Evolutionary conservation across 441 rosid genomes (phyloP).

Genomic region (Hura crepitans): DNA sequence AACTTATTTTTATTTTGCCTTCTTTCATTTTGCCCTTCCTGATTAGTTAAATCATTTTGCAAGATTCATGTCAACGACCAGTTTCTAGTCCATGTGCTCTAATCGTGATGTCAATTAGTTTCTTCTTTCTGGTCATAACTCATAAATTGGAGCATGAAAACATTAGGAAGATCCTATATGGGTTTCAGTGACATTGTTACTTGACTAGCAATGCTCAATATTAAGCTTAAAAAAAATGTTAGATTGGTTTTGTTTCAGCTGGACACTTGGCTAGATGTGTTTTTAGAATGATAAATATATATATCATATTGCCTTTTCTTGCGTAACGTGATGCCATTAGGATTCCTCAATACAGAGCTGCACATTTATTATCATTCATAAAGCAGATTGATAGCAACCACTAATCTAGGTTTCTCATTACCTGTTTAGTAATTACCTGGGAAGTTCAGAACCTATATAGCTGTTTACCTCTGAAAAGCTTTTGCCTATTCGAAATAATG

Average conservation of each 20-base stretch:
- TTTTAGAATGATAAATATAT: neutral
- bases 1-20: neutral
- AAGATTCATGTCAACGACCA: neutral
- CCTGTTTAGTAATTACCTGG: neutral
- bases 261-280: neutral
- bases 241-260: neutral
- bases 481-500: neutral
- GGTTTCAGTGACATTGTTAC: neutral
- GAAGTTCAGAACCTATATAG: neutral
- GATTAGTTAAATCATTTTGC: neutral
- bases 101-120: neutral
- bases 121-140: conserved; percentile 4
- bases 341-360: neutral
- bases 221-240: neutral
- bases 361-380: neutral
- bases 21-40: neutral
- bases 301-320: neutral
- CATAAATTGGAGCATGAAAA: neutral
- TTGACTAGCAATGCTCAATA: neutral
- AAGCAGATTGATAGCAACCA: neutral
- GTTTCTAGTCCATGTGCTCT: neutral
- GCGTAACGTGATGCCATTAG: neutral
- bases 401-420: neutral
- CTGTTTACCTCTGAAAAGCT: neutral
- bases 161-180: neutral